Evolutionary conservation across 768 basidiomycete genomes (phyloP).

Genomic region (Cyclocybe cylindracea): DNA sequence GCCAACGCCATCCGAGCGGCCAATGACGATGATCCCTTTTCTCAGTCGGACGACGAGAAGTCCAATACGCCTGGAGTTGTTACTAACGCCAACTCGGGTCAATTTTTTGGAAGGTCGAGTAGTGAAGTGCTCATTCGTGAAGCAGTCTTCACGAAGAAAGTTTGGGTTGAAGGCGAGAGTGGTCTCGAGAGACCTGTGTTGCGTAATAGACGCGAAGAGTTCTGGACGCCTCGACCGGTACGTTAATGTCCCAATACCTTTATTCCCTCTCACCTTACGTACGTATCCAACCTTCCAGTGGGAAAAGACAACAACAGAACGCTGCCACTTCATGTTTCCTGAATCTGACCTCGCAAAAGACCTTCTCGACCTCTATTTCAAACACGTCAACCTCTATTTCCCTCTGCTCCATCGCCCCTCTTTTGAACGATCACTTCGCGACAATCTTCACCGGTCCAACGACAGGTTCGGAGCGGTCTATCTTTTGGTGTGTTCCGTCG

Average conservation of each 20-base stretch:
- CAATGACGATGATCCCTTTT: too few relatives aligned
- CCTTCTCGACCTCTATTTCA: conserved; percentile 51
- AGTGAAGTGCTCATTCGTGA: conserved; percentile 41
- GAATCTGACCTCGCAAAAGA: too few relatives aligned
- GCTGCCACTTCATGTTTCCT: conserved; percentile 40
- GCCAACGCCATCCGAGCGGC: too few relatives aligned
- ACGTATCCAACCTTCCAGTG: background rate
- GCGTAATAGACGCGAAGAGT: conserved; percentile 7
- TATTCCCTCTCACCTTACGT: too few relatives aligned
- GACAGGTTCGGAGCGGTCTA: conserved; percentile 52
- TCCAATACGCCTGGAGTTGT: too few relatives aligned
- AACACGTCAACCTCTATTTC: conserved; percentile 41
- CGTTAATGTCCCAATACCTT: background rate
- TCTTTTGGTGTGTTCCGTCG: conserved; percentile 66
- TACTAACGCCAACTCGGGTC: background rate
- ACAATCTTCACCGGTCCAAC: conserved; percentile 47
- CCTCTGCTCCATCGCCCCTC: conserved; percentile 70
- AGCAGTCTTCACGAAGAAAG: conserved; percentile 52
- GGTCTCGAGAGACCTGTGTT: conserved; percentile 21
- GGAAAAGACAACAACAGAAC: background rate
- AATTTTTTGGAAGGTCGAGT: conserved; percentile 47
- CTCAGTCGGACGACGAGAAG: too few relatives aligned
- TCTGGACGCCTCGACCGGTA: conserved; percentile 10
- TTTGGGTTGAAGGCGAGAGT: conserved; percentile 25
- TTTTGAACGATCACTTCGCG: conserved; percentile 51